A percentile compares a stretch with the other conserved stretches of the same genome.
Evolutionary conservation across 192 early-diverging fungal genomes (phyloP).

Genomic region (Coemansia aciculifera): DNA sequence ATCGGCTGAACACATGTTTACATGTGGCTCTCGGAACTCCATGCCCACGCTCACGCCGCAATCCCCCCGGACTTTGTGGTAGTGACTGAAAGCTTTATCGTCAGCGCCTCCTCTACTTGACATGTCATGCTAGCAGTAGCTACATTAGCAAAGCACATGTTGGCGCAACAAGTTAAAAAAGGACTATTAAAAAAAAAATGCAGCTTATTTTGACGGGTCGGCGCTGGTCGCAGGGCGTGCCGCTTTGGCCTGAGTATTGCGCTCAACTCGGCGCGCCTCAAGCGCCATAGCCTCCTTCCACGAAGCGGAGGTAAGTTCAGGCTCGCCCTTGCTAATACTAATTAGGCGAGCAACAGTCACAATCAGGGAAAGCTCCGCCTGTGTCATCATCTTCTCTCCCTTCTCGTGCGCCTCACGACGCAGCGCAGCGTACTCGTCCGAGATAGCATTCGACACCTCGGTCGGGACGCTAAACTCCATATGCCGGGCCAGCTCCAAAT

Average conservation of each 20-base stretch:
- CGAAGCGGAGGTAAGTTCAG: slow-evolving; percentile 33
- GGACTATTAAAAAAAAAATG: not conserved
- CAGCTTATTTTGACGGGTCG: not conserved
- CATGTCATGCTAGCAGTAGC: not conserved
- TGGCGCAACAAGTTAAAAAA: not conserved
- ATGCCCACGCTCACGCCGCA: not conserved
- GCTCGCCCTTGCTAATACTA: slow-evolving; percentile 50
- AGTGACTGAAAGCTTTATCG: not conserved
- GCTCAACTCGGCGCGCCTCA: slow-evolving; percentile 26
- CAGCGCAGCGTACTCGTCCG: slow-evolving; percentile 45
- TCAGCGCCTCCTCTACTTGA: not conserved
- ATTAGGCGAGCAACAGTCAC: slow-evolving; percentile 49
- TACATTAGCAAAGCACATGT: not conserved
- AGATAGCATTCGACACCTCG: slow-evolving; percentile 62
- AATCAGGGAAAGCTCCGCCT: slow-evolving; percentile 41
- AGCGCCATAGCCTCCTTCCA: slow-evolving; percentile 48
- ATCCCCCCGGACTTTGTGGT: not conserved
- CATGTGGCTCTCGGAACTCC: not conserved
- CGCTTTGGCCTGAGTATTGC: slow-evolving; percentile 14
- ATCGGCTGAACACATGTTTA: not conserved
- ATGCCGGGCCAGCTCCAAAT: slow-evolving; percentile 56
- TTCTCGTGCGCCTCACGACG: slow-evolving; percentile 37
- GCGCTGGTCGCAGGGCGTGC: not conserved
- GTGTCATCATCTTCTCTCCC: slow-evolving; percentile 43
- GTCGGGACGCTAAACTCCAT: slow-evolving; percentile 63